Conservation (phyloP, 768 basidiomycete species). For the Galerina sulciceps region DNA sequence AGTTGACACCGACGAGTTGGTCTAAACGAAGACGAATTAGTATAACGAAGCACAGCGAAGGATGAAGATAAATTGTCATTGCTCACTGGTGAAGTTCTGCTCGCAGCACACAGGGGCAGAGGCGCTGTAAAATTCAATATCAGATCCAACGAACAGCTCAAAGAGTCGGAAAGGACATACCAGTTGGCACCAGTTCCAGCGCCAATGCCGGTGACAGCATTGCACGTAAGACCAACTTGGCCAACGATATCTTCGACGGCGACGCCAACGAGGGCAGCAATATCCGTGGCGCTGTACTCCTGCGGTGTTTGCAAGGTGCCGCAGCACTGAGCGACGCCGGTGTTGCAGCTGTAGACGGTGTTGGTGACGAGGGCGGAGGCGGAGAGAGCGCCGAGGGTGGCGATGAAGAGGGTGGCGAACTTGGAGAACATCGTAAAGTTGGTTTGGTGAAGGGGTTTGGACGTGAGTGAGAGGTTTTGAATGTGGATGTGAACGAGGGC, state of each 20-base stretch:
- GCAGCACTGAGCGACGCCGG: slow-evolving; percentile 19
- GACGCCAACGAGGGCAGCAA: slow-evolving; percentile 4
- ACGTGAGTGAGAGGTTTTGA: neutral
- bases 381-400: slow-evolving; percentile 3
- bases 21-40: neutral
- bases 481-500: neutral
- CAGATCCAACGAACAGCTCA: neutral
- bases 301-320: neutral
- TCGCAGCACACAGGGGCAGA: slow-evolving; percentile 19
- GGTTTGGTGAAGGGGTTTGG: neutral
- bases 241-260: slow-evolving; percentile 4
- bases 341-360: slow-evolving; percentile 18
- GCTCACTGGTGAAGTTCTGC: slow-evolving; percentile 16
- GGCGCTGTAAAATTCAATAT: neutral
- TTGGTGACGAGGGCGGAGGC: neutral
- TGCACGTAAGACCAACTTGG: slow-evolving; percentile 12
- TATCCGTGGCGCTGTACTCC: neutral
- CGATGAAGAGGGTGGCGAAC: slow-evolving; percentile 4
- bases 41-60: too few relatives aligned
- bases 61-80: neutral
- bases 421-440: slow-evolving; percentile 7
- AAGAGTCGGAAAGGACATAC: neutral
- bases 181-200: slow-evolving; percentile 15
- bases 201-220: slow-evolving; percentile 15
- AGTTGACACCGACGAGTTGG: slow-evolving; percentile 16